Conservation (phyloP, 352 stramenopile species). For the Pythium rhizo-oryzae region DNA sequence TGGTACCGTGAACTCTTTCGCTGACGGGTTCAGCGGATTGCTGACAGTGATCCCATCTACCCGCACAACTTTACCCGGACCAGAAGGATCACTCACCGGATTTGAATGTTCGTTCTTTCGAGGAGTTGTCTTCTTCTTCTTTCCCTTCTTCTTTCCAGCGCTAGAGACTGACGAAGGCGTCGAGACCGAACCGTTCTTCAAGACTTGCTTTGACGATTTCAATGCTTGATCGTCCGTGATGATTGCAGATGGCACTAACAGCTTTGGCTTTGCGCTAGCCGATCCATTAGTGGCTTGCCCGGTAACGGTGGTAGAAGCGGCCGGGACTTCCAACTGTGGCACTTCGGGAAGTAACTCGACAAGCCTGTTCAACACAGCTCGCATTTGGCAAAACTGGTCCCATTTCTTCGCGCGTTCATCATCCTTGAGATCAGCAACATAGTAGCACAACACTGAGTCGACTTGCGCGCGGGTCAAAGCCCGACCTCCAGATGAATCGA, state of each 20-base stretch:
- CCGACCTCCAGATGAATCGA: neutral
- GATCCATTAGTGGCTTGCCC: neutral
- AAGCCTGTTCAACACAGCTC: slow-evolving; percentile 21
- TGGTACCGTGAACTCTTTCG: slow-evolving; percentile 7
- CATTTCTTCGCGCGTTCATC: slow-evolving; percentile 24
- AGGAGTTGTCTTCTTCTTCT: slow-evolving; percentile 22
- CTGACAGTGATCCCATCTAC: slow-evolving; percentile 3
- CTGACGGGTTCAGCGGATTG: slow-evolving; percentile 5
- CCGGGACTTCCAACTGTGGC: neutral
- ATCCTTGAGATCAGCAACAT: slow-evolving; percentile 24
- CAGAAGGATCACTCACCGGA: neutral
- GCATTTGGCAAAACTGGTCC: slow-evolving; percentile 29
- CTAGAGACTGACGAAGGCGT: slow-evolving; percentile 15
- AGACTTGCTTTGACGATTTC: neutral
- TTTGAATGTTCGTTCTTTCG: neutral
- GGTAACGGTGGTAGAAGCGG: neutral
- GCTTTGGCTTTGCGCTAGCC: slow-evolving; percentile 1
- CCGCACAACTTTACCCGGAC: slow-evolving; percentile 5
- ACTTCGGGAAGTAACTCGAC: slow-evolving; percentile 18
- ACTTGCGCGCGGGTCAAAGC: slow-evolving; percentile 22
- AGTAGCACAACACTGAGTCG: slow-evolving; percentile 29
- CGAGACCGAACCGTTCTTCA: neutral
- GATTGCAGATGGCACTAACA: slow-evolving; percentile 17
- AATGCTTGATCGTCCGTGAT: neutral
- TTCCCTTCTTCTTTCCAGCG: slow-evolving; percentile 8